phyloP scores from a whole-genome alignment of 2,329 filamentous ascomycete genomes.

The Pezicula carpinea region DNA sequence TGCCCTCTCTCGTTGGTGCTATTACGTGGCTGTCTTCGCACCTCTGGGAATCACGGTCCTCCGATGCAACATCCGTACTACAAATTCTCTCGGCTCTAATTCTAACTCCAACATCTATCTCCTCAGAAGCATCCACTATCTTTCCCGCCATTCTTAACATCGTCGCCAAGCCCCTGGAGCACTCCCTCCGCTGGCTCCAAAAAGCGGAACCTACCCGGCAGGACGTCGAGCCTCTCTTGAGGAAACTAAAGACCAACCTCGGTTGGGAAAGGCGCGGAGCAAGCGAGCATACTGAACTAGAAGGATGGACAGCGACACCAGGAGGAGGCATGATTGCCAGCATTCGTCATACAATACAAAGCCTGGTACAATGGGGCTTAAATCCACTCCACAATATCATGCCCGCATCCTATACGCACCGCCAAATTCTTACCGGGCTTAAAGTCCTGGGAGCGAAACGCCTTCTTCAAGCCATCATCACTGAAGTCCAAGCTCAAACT shows the following conservation, averaged over 20 bases:
- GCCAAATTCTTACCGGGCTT: constrained; percentile 58
- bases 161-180: constrained; percentile 63
- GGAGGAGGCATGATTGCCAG: constrained; percentile 52
- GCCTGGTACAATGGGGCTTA: constrained; percentile 62
- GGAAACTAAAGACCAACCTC: constrained; percentile 56
- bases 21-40: constrained; percentile 68
- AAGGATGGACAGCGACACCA: constrained; percentile 57
- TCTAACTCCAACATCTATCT: constrained; percentile 60
- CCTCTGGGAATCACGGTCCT: constrained; percentile 57
- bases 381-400: constrained; percentile 49
- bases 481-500: constrained; percentile 61
- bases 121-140: constrained; percentile 63
- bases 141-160: constrained; percentile 67
- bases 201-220: constrained; percentile 61
- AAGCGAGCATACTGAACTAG: constrained; percentile 61
- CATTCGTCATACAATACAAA: constrained; percentile 57
- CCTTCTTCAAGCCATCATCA: constrained; percentile 57
- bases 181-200: constrained; percentile 62
- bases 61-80: constrained; percentile 62
- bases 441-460: constrained; percentile 58
- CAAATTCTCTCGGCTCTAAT: constrained; percentile 70
- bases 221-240: constrained; percentile 65
- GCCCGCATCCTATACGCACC: constrained; percentile 67
- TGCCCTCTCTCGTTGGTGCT: constrained; percentile 73
- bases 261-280: constrained; percentile 55